Evolutionary conservation across 495 filamentous ascomycete species (phyloP).

Genomic region (Pyrenula massariospora): DNA sequence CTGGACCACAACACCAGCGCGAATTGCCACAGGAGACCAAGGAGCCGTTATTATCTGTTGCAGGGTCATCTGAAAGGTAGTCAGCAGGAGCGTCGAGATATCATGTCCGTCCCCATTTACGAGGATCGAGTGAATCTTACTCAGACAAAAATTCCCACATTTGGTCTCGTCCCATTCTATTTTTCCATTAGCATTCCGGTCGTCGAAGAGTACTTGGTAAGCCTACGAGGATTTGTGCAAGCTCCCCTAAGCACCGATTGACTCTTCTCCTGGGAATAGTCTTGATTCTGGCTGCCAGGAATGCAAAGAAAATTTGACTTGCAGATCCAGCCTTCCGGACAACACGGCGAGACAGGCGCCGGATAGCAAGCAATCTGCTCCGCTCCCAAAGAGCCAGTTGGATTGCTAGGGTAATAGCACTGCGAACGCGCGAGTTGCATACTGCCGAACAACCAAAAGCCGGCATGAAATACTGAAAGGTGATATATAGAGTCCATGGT

Average conservation of each 20-base stretch:
- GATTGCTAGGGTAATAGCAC: neutral
- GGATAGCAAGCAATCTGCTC: too few species aligned
- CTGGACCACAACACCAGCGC: slow-evolving; percentile 16
- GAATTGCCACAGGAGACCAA: slow-evolving; percentile 16
- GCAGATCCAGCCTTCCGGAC: neutral
- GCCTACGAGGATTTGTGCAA: slow-evolving; percentile 16
- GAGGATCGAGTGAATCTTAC: slow-evolving; percentile 8
- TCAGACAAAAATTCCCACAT: slow-evolving; percentile 20
- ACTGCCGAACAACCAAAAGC: neutral
- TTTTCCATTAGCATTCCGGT: slow-evolving; percentile 10
- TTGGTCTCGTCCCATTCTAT: slow-evolving; percentile 16
- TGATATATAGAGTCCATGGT: neutral
- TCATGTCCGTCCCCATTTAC: neutral
- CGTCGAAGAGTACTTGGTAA: too few species aligned
- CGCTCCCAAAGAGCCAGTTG: neutral
- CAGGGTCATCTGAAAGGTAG: slow-evolving; percentile 2
- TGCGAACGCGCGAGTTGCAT: neutral
- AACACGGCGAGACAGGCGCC: neutral
- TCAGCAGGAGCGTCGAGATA: neutral
- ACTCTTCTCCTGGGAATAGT: neutral
- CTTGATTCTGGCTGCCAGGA: neutral
- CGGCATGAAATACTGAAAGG: neutral
- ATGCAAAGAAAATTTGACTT: neutral
- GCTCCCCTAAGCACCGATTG: neutral
- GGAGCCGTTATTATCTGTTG: slow-evolving; percentile 7